phyloP scores from a whole-genome alignment of 441 rosid genomes.

The Adansonia rubrostipa region DNA sequence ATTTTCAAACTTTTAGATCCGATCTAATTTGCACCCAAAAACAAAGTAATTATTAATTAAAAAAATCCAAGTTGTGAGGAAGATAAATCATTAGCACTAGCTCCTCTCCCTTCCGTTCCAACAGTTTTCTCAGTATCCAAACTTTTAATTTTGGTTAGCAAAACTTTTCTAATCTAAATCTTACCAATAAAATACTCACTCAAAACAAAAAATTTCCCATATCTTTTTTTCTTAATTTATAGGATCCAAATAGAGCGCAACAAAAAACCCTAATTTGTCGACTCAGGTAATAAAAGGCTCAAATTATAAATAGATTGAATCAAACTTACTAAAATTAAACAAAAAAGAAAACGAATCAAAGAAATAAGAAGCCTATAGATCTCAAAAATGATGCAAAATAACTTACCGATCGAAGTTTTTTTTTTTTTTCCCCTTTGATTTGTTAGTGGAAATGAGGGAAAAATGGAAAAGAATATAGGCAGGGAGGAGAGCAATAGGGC shows the following conservation, averaged over 20 bases:
- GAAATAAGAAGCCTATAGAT: constrained; percentile 19
- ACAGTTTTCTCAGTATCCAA: constrained; percentile 18
- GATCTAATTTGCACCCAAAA: not conserved
- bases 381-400: constrained; percentile 24
- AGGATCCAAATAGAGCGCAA: constrained; percentile 26
- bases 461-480: not conserved
- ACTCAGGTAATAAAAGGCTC: not conserved
- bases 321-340: constrained; percentile 5
- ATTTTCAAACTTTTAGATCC: constrained; percentile 4
- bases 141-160: not conserved
- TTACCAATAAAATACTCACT: not conserved
- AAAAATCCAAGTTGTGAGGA: not conserved
- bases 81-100: not conserved
- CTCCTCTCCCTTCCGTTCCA: not conserved
- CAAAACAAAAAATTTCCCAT: not conserved
- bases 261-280: not conserved
- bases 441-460: not conserved
- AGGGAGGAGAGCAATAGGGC: not conserved
- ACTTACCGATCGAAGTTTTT: constrained; percentile 26
- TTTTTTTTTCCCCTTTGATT: not conserved
- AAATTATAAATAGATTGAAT: constrained; percentile 34
- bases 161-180: not conserved
- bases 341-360: not conserved
- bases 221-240: constrained; percentile 3
- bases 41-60: not conserved